Percentiles rank a stretch among this genome's conserved stretches.
phyloP scores from a whole-genome alignment of 345 rosid genomes.

The Eucalyptus globulus region DNA sequence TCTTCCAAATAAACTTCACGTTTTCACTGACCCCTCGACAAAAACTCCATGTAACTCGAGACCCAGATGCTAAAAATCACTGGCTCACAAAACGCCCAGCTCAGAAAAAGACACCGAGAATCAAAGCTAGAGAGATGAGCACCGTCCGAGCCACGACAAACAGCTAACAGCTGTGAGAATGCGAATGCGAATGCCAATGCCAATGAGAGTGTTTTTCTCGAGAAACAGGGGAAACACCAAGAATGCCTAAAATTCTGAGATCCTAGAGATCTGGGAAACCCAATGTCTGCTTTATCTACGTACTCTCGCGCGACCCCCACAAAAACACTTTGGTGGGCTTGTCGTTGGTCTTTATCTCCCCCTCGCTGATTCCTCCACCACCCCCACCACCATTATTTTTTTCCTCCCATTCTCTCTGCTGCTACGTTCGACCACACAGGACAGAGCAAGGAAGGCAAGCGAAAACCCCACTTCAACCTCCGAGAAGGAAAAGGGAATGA shows the following conservation, averaged over 20 bases:
- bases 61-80: constrained; percentile 27
- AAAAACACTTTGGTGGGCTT: constrained; percentile 12
- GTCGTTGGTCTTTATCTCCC: neutral
- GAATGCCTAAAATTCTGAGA: constrained; percentile 44
- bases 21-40: neutral
- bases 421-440: neutral
- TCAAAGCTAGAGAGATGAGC: neutral
- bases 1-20: neutral
- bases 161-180: constrained; percentile 8
- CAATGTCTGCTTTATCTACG: neutral
- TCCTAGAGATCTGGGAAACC: constrained; percentile 84
- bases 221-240: constrained; percentile 26
- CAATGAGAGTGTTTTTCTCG: constrained; percentile 7
- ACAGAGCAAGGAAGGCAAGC: neutral
- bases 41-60: neutral
- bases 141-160: constrained; percentile 8
- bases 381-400: neutral
- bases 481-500: neutral
- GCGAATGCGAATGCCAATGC: neutral
- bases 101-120: constrained; percentile 10
- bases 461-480: neutral
- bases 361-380: constrained; percentile 3
- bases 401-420: neutral
- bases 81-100: neutral
- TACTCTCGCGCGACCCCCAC: constrained; percentile 25